These are phyloP conservation scores for Aegilops longissima DNA, from an alignment of 176 grass and related monocot genomes.

Conservation along the genomic window DNA sequence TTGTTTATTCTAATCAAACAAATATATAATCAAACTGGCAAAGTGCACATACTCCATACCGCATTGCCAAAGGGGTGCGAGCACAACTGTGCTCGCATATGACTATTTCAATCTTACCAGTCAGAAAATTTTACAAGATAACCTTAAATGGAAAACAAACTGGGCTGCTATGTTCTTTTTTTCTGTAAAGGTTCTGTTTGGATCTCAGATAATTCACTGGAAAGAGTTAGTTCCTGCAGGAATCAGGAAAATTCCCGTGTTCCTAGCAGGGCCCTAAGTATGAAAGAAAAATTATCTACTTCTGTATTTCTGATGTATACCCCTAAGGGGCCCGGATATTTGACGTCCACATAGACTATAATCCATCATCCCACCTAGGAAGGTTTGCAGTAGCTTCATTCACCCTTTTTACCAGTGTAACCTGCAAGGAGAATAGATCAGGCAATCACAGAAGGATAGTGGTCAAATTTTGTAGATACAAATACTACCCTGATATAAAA, in stretches of 20 bases:
- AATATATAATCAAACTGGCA: background rate
- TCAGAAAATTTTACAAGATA: constrained; percentile 3
- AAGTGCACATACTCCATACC: background rate
- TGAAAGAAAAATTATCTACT: constrained; percentile 30
- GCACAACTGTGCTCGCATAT: background rate
- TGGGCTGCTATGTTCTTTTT: background rate
- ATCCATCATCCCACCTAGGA: constrained; percentile 74
- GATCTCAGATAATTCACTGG: background rate
- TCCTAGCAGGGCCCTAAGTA: constrained; percentile 18
- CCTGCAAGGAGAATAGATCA: constrained; percentile 36
- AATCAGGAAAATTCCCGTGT: background rate
- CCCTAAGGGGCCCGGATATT: constrained; percentile 1
- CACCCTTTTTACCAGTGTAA: constrained; percentile 80
- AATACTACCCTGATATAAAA: background rate
- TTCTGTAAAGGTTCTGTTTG: background rate
- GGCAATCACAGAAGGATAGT: background rate
- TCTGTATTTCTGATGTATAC: constrained; percentile 41
- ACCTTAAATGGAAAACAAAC: background rate
- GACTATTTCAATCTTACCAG: background rate
- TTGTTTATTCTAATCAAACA: background rate
- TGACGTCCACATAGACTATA: constrained; percentile 33
- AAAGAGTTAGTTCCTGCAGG: background rate
- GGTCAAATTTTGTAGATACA: background rate
- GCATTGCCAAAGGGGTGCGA: background rate
- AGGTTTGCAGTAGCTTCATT: constrained; percentile 89